These are phyloP conservation scores for Arthrobotrys iridis DNA, from an alignment of 2,329 filamentous ascomycete genomes.

Conservation along the genomic window DNA sequence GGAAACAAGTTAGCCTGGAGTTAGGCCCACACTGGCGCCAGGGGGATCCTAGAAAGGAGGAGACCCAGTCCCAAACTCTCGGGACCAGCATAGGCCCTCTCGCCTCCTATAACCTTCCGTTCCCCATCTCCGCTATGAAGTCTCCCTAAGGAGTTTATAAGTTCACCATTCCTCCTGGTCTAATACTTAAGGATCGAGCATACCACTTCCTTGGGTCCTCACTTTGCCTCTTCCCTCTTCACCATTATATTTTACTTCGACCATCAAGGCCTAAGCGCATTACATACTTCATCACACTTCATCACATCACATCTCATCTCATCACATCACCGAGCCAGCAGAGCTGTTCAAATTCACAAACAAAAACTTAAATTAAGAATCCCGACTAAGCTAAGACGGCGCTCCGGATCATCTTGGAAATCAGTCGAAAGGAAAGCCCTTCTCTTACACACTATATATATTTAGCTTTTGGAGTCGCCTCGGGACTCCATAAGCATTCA, in stretches of 20 bases:
- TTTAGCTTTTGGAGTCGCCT: slow-evolving; percentile 14
- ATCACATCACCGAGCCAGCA: slow-evolving; percentile 13
- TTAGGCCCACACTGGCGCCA: slow-evolving; percentile 21
- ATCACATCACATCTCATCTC: slow-evolving; percentile 12
- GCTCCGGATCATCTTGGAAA: neutral
- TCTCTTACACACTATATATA: slow-evolving; percentile 13
- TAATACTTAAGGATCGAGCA: slow-evolving; percentile 41
- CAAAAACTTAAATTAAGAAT: neutral
- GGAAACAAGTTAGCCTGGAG: slow-evolving; percentile 38
- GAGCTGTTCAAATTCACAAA: slow-evolving; percentile 4
- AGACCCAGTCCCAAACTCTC: slow-evolving; percentile 51
- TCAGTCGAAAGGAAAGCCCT: neutral
- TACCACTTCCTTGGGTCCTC: slow-evolving; percentile 32
- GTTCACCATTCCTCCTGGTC: slow-evolving; percentile 36
- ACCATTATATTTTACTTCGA: slow-evolving; percentile 1
- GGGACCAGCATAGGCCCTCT: slow-evolving; percentile 46
- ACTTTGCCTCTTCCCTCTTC: slow-evolving; percentile 17
- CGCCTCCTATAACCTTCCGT: slow-evolving; percentile 45
- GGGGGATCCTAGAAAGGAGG: slow-evolving; percentile 47
- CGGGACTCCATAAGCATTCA: slow-evolving; percentile 10
- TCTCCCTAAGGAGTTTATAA: slow-evolving; percentile 47
- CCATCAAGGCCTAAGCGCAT: neutral
- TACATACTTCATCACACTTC: neutral
- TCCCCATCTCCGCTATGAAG: slow-evolving; percentile 31
- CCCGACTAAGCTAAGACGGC: neutral